Conservation (phyloP, 1,284 basidiomycete genomes). For the Ceratobasidium sp. region DNA sequence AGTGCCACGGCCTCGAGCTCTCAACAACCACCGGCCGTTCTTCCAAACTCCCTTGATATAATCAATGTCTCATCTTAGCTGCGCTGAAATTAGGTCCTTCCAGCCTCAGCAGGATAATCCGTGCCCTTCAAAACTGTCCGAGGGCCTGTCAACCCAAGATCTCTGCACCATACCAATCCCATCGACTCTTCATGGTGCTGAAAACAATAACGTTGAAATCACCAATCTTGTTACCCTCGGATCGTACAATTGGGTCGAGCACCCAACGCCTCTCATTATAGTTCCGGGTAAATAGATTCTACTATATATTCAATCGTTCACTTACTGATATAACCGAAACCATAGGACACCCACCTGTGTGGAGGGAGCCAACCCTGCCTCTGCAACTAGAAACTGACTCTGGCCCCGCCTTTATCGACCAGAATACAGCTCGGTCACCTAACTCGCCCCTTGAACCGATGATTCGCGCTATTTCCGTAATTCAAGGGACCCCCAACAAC, state of each 20-base stretch:
- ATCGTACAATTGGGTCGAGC: constrained; percentile 38
- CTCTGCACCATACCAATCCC: not conserved
- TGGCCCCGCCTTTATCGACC: constrained; percentile 28
- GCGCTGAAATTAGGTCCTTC: constrained; percentile 12
- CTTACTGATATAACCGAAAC: not conserved
- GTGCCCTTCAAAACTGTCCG: not conserved
- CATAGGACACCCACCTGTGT: not conserved
- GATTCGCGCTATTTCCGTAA: constrained; percentile 22
- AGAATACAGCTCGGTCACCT: constrained; percentile 22
- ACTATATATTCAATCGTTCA: not conserved
- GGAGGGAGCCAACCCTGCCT: constrained; percentile 22
- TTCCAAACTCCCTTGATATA: too few species aligned
- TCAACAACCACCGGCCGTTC: too few species aligned
- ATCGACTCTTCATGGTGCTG: not conserved
- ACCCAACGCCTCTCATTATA: constrained; percentile 23
- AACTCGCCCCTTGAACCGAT: constrained; percentile 20
- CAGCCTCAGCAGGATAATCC: not conserved
- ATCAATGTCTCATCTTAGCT: constrained; percentile 20
- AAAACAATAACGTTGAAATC: not conserved
- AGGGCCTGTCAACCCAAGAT: constrained; percentile 19
- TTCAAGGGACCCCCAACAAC: not conserved
- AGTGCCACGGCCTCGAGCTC: too few species aligned
- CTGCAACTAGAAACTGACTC: constrained; percentile 18
- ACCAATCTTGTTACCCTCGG: constrained; percentile 27
- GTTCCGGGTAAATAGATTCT: constrained; percentile 22